A percentile compares a stretch with the other conserved stretches of the same genome.
Conservation (phyloP, 208 protist species). For the Giardia duodenalis region DNA sequence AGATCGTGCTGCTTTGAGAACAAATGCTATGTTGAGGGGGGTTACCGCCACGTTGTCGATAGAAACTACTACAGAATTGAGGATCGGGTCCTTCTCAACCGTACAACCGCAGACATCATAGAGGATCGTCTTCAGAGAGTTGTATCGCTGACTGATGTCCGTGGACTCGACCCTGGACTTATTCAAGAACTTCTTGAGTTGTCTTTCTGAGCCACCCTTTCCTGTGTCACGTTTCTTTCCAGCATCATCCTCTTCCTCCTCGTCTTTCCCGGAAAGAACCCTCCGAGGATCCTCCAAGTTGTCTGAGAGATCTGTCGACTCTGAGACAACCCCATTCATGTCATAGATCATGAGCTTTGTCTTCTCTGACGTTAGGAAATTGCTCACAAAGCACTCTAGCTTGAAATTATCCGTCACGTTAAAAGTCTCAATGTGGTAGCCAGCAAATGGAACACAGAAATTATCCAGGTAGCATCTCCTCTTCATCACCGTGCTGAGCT, state of each 20-base stretch:
- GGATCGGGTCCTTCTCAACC: neutral
- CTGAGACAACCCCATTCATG: neutral
- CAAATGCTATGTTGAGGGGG: neutral
- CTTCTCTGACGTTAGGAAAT: neutral
- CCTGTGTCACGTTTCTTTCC: neutral
- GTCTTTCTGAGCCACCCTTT: neutral
- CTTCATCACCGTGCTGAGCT: neutral
- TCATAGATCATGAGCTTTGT: neutral
- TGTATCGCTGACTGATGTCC: neutral
- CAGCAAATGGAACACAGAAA: neutral
- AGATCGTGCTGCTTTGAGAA: neutral
- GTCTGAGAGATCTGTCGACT: neutral
- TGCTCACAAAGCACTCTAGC: neutral
- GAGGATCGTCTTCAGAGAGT: neutral
- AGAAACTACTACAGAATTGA: no score
- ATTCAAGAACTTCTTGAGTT: neutral
- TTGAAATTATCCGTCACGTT: neutral
- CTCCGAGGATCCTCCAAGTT: neutral
- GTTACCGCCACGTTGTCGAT: neutral
- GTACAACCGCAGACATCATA: conserved; percentile 4
- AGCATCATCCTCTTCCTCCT: neutral
- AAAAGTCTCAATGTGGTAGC: neutral
- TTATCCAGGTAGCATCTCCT: neutral
- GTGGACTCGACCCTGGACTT: neutral
- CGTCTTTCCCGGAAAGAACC: neutral